Base-by-base conservation (phyloP, 2,329 filamentous ascomycete genomes). In the Ophiostoma sp. region DNA sequence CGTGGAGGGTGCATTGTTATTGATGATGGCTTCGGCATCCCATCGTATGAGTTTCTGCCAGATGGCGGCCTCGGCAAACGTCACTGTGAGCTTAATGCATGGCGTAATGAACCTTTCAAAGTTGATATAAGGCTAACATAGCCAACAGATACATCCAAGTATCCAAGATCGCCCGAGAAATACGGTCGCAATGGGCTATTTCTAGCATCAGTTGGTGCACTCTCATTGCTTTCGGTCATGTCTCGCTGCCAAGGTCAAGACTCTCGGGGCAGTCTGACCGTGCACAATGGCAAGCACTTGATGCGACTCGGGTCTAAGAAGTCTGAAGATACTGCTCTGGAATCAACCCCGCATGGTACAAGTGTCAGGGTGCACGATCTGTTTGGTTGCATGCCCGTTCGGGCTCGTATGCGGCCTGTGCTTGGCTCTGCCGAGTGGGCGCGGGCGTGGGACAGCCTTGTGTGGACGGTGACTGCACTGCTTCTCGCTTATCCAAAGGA, bases 311-410 rank as follows among this genome's bases (percentile, higher is more conserved):
- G 83, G 1, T 90, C 91, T 5, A 17, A n/a, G 11, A 11, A 23
- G 3, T 11, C 33, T 10, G 33, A 35, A 20, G 15, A 13, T 20
- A 20, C 8, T 4, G 11, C 8, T 31, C 81, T 84, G 13, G 78
- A 83, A 85, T 75, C 83, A 10, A 80, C 79, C 48, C 78, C 81
- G 27, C 87, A 92, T 80, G 94, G 94, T 4, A 97, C 94, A 0
- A 86, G 87, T 36, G 88, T 94, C 1, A 85, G 84, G 0, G 90
- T 96, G 6, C 87, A 89, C 70, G 89, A 97, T 77, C 81, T 97
- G 0, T 98, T 97, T 79, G 93, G 94, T 0, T 90, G 89, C 71
- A 92, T 97, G 87, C 93, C 94, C 0, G 94, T 97, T 15, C 88
- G 94, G 17, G 89, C 96, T 35, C 96, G 95, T 77, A 91, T 93